Conservation (phyloP, 2,329 filamentous ascomycete species). For the Diaporthe sp. region DNA sequence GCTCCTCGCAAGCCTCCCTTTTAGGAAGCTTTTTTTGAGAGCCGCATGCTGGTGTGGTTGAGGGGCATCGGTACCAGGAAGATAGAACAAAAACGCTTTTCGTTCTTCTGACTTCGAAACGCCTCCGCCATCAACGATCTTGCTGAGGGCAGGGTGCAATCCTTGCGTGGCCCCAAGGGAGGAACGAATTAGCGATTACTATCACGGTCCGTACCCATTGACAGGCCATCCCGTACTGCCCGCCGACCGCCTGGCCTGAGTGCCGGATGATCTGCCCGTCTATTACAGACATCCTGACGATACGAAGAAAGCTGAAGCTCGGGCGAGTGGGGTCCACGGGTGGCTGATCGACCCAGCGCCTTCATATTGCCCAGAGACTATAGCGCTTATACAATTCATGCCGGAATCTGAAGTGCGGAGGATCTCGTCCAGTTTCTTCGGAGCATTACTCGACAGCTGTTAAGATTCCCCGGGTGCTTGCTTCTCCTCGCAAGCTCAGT, state of each 20-base stretch:
- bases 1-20: conserved; percentile 31
- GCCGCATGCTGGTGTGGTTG: not conserved
- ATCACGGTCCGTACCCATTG: conserved; percentile 1
- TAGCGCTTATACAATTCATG: conserved; percentile 5
- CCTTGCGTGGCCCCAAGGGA: not conserved
- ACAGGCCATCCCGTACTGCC: not conserved
- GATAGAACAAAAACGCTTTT: conserved; percentile 11
- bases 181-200: not conserved
- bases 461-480: conserved; percentile 2
- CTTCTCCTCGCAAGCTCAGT: conserved; percentile 36
- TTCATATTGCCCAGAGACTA: conserved; percentile 25
- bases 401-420: conserved; percentile 22
- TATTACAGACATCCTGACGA: not conserved
- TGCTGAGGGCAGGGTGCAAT: conserved; percentile 1
- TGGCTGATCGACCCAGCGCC: not conserved
- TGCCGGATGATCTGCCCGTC: conserved; percentile 26
- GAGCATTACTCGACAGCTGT: conserved; percentile 19
- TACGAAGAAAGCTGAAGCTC: conserved; percentile 27
- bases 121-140: conserved; percentile 9
- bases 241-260: conserved; percentile 12
- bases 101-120: conserved; percentile 12
- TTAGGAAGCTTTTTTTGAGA: conserved; percentile 6
- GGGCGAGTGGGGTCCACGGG: not conserved
- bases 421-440: conserved; percentile 17
- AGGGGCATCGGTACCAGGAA: conserved; percentile 4